Percentiles rank a stretch among this genome's conserved stretches.
Conservation (phyloP, 2,329 filamentous ascomycete species). For the Beauveria pseudobassiana region DNA sequence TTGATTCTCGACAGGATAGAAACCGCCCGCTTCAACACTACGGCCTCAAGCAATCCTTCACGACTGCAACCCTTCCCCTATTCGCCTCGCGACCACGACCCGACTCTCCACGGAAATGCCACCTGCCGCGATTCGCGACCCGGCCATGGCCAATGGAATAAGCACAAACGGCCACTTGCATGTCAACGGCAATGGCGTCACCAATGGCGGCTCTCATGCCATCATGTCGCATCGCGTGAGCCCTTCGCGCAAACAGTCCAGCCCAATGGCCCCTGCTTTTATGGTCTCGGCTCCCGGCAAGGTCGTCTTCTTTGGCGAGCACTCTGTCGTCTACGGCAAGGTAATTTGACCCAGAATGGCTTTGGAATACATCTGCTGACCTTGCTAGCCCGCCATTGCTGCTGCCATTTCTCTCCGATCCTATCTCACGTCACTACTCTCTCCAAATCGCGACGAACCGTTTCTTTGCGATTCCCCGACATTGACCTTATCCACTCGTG, state of each 20-base stretch:
- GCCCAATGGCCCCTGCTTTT: conserved; percentile 74
- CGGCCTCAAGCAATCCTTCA: neutral
- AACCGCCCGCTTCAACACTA: neutral
- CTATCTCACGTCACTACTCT: conserved; percentile 94
- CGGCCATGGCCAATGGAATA: conserved; percentile 4
- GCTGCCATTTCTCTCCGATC: conserved; percentile 92
- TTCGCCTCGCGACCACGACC: neutral
- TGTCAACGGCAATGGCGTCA: conserved; percentile 27
- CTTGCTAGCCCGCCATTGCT: conserved; percentile 71
- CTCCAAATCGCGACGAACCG: conserved; percentile 82
- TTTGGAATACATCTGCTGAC: neutral
- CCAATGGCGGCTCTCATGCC: conserved; percentile 28
- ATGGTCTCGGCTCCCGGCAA: conserved; percentile 98
- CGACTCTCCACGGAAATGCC: neutral
- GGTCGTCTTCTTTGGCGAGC: conserved; percentile 96
- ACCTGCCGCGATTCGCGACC: conserved; percentile 1
- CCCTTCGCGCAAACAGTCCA: conserved; percentile 50
- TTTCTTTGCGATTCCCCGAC: conserved; percentile 85
- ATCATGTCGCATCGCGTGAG: conserved; percentile 29
- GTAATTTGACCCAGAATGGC: conserved; percentile 32
- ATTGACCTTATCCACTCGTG: conserved; percentile 85
- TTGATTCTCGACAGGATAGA: neutral
- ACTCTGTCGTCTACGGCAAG: conserved; percentile 96
- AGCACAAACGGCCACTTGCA: conserved; percentile 21
- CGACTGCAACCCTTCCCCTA: neutral